Evolutionary conservation across 148 eudicot species (phyloP).

Genomic region (Amaranthus hypochondriacus): DNA sequence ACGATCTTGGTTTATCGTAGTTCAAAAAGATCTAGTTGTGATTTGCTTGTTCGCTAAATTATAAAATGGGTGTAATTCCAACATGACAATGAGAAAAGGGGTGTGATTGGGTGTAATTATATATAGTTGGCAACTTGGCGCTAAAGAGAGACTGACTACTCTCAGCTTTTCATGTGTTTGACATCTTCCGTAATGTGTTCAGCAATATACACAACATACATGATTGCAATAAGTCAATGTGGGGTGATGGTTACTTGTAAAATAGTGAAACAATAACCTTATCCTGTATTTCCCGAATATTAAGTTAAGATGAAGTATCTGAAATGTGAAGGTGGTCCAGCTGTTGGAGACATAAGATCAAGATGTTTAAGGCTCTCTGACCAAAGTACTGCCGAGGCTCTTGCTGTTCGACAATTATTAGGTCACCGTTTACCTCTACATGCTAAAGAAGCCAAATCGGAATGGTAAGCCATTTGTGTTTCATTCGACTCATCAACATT

Average conservation of each 20-base stretch:
- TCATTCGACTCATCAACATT: slow-evolving; percentile 11
- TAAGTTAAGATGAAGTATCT: slow-evolving; percentile 2
- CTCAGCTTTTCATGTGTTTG: not conserved
- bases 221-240: slow-evolving; percentile 1
- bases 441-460: slow-evolving; percentile 70
- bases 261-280: not conserved
- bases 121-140: not conserved
- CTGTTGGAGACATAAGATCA: slow-evolving; percentile 98
- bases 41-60: not conserved
- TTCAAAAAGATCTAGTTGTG: not conserved
- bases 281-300: not conserved
- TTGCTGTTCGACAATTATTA: slow-evolving; percentile 76
- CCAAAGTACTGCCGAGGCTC: slow-evolving; percentile 82
- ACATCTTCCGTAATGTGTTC: not conserved
- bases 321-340: slow-evolving; percentile 76
- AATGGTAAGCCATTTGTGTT: slow-evolving; percentile 49
- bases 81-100: slow-evolving; percentile 1
- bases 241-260: slow-evolving; percentile 9
- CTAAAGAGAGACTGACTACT: not conserved
- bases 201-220: not conserved
- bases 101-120: not conserved
- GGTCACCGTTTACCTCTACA: slow-evolving; percentile 85
- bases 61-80: not conserved
- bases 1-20: too few species aligned
- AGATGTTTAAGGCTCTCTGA: slow-evolving; percentile 95